Evolutionary conservation across 257 asterid genomes (phyloP).

Genomic region (Nemophila menziesii): DNA sequence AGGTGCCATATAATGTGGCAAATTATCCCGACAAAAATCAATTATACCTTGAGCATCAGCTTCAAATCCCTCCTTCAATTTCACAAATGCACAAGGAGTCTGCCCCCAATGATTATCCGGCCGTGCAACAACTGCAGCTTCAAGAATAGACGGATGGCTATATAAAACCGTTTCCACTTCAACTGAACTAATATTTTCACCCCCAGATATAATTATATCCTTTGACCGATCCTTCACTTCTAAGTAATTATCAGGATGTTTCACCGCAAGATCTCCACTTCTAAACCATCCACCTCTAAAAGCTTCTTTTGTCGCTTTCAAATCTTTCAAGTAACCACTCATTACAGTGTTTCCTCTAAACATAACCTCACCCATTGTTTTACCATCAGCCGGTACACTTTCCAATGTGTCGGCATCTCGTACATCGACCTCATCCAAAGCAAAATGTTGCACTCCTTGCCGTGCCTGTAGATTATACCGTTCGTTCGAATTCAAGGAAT

Average conservation of each 20-base stretch:
- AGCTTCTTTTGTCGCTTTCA: constrained; percentile 23
- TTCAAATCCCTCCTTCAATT: constrained; percentile 21
- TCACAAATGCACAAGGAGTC: constrained; percentile 34
- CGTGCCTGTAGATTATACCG: constrained; percentile 18
- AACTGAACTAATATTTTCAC: constrained; percentile 28
- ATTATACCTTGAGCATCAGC: constrained; percentile 16
- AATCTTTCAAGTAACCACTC: constrained; percentile 26
- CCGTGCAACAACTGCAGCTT: constrained; percentile 33
- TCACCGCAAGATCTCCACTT: constrained; percentile 29
- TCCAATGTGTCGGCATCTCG: constrained; percentile 12
- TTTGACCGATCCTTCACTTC: constrained; percentile 25
- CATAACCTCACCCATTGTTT: constrained; percentile 24
- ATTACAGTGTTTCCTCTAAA: constrained; percentile 33
- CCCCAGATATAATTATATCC: constrained; percentile 32
- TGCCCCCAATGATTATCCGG: constrained; percentile 37
- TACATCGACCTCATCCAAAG: constrained; percentile 22
- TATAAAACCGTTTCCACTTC: constrained; percentile 26
- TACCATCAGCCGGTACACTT: constrained; percentile 25
- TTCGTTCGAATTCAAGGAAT: constrained; percentile 18
- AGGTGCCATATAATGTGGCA: constrained; percentile 33
- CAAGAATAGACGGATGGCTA: constrained; percentile 25
- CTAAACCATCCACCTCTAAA: constrained; percentile 29
- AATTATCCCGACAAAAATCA: constrained; percentile 22
- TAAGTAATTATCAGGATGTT: constrained; percentile 26
- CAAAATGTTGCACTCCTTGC: constrained; percentile 25